These are phyloP conservation scores for Phlebiopsis flavidoalba DNA, from an alignment of 768 basidiomycete species.

Conservation along the genomic window DNA sequence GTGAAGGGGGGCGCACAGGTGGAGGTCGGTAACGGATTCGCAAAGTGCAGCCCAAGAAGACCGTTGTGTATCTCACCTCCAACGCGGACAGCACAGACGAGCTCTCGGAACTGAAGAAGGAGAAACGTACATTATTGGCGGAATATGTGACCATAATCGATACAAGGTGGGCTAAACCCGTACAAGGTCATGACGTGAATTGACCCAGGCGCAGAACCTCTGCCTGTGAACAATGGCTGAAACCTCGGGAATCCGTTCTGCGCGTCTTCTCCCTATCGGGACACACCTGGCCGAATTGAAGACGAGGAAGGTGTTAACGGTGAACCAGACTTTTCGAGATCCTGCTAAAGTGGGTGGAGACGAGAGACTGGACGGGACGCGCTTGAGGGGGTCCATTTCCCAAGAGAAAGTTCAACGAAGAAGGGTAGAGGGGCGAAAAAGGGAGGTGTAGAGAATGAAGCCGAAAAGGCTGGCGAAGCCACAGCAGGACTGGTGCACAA, in stretches of 20 bases:
- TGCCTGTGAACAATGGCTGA: conserved; percentile 87
- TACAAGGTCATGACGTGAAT: too few relatives aligned
- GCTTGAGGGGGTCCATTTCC: conserved; percentile 87
- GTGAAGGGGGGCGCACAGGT: neutral
- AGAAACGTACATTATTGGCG: conserved; percentile 93
- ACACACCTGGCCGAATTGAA: conserved; percentile 77
- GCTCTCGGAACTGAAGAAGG: conserved; percentile 76
- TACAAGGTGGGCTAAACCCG: conserved; percentile 60
- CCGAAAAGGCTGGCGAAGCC: neutral
- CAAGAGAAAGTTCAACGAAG: conserved; percentile 75
- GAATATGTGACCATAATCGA: conserved; percentile 93
- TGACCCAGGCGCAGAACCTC: conserved; percentile 54
- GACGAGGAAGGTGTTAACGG: conserved; percentile 93
- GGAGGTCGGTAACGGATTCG: conserved; percentile 3
- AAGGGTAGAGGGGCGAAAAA: conserved; percentile 29
- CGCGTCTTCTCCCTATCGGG: conserved; percentile 88
- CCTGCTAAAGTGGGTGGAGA: conserved; percentile 84
- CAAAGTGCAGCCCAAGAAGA: conserved; percentile 28
- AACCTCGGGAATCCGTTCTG: conserved; percentile 69
- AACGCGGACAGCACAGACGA: conserved; percentile 89
- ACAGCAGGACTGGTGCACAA: conserved; percentile 12
- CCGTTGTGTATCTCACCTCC: conserved; percentile 86
- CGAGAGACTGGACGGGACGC: conserved; percentile 82
- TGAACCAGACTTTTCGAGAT: conserved; percentile 96
- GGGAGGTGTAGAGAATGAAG: neutral